These are phyloP conservation scores for Ustilago tritici DNA, from an alignment of 1,284 basidiomycete genomes.

Conservation along the genomic window DNA sequence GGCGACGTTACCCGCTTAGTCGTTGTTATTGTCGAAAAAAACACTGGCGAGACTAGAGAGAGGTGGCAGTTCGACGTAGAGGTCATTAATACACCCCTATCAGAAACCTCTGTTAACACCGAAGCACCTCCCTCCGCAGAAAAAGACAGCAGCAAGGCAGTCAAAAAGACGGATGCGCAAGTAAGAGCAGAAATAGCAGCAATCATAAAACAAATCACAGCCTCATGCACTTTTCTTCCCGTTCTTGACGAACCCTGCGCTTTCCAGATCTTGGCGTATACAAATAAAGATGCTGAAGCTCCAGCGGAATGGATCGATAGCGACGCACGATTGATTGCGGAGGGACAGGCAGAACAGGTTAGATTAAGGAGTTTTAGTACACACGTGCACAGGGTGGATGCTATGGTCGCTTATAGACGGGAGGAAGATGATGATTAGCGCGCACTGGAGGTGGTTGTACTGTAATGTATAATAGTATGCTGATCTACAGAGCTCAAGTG, in stretches of 20 bases:
- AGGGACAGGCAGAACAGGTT: conserved; percentile 95
- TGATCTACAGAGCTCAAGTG: too few relatives aligned
- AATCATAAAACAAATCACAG: conserved; percentile 98
- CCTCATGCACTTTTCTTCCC: conserved; percentile 93
- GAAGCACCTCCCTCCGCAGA: not conserved
- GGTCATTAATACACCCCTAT: conserved; percentile 72
- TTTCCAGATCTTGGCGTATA: conserved; percentile 95
- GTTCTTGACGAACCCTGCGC: conserved; percentile 91
- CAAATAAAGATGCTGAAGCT: conserved; percentile 76
- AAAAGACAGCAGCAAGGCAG: not conserved
- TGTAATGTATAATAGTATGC: too few relatives aligned
- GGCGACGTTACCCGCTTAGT: conserved; percentile 92
- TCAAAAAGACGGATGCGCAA: conserved; percentile 80
- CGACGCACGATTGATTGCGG: conserved; percentile 92
- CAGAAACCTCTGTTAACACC: not conserved
- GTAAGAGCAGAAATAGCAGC: conserved; percentile 97
- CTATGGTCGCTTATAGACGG: conserved; percentile 70
- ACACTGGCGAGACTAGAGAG: conserved; percentile 89
- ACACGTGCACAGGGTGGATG: conserved; percentile 70
- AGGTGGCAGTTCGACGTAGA: conserved; percentile 98
- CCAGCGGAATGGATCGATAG: conserved; percentile 94
- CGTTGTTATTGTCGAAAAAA: conserved; percentile 93
- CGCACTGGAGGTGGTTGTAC: too few relatives aligned
- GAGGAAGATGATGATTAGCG: conserved; percentile 67
- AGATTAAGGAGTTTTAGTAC: conserved; percentile 72